Evolutionary conservation across 2,329 filamentous ascomycete species (phyloP).

Genomic region (Diaporthe ilicicola): DNA sequence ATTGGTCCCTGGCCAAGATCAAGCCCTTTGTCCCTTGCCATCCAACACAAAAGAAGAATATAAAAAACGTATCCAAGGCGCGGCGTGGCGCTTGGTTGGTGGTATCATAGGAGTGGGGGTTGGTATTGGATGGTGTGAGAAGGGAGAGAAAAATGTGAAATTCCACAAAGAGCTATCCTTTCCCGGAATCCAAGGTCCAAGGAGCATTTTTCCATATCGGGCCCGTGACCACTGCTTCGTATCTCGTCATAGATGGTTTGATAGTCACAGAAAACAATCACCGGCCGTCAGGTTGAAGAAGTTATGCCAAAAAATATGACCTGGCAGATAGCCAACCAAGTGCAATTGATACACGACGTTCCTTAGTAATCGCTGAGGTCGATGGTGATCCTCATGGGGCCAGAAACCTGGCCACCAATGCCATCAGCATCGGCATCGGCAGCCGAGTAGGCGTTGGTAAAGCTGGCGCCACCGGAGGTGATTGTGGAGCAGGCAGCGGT

Average conservation of each 20-base stretch:
- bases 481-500: conserved; percentile 44
- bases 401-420: conserved; percentile 37
- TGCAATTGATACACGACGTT: neutral
- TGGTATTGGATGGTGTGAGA: conserved; percentile 9
- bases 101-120: conserved; percentile 24
- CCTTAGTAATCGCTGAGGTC: conserved; percentile 28
- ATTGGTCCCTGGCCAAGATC: conserved; percentile 7
- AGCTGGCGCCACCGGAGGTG: conserved; percentile 39
- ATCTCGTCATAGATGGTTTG: conserved; percentile 24
- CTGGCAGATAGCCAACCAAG: neutral
- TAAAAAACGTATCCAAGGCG: neutral
- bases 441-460: conserved; percentile 45
- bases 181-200: conserved; percentile 17
- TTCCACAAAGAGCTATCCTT: conserved; percentile 7
- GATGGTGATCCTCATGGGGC: conserved; percentile 31
- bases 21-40: conserved; percentile 20
- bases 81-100: conserved; percentile 23
- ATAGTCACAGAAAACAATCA: neutral
- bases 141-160: neutral
- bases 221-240: conserved; percentile 5
- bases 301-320: conserved; percentile 11
- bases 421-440: conserved; percentile 45
- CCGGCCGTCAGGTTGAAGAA: conserved; percentile 18
- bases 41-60: neutral
- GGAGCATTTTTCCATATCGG: conserved; percentile 15